Percentiles rank a stretch among this genome's conserved stretches.
Conservation (phyloP, 2,329 filamentous ascomycete species). For the Fusarium sp. region DNA sequence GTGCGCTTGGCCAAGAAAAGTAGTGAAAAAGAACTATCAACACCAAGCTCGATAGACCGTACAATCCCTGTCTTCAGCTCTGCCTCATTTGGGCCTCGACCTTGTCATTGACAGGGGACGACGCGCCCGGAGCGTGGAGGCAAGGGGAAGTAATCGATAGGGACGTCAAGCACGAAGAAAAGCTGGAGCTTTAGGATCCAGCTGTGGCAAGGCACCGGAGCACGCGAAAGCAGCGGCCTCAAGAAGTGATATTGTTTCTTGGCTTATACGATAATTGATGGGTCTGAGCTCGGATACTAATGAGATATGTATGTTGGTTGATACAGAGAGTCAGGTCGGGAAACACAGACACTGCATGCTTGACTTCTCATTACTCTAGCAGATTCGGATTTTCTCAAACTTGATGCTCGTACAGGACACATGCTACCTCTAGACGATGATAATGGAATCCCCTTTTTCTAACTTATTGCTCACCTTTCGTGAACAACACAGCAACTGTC, state of each 20-base stretch:
- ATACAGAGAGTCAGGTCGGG: neutral
- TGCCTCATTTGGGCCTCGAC: constrained; percentile 27
- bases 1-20: constrained; percentile 12
- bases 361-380: too few relatives aligned
- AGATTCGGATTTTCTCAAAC: too few relatives aligned
- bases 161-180: neutral
- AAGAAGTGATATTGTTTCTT: constrained; percentile 8
- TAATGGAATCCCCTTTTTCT: constrained; percentile 1
- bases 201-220: constrained; percentile 19
- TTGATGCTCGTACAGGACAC: neutral
- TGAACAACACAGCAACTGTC: neutral
- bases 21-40: constrained; percentile 24
- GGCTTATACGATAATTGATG: neutral
- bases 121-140: neutral
- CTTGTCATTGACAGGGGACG: constrained; percentile 2
- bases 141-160: neutral
- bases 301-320: neutral
- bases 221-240: constrained; percentile 1
- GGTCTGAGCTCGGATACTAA: neutral
- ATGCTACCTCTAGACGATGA: neutral
- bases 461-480: neutral
- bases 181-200: constrained; percentile 15
- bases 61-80: constrained; percentile 34
- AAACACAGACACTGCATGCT: neutral
- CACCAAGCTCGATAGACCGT: constrained; percentile 27